A percentile compares a stretch with the other conserved stretches of the same genome.
phyloP scores from a whole-genome alignment of 345 rosid genomes.

The Linum lewisii region DNA sequence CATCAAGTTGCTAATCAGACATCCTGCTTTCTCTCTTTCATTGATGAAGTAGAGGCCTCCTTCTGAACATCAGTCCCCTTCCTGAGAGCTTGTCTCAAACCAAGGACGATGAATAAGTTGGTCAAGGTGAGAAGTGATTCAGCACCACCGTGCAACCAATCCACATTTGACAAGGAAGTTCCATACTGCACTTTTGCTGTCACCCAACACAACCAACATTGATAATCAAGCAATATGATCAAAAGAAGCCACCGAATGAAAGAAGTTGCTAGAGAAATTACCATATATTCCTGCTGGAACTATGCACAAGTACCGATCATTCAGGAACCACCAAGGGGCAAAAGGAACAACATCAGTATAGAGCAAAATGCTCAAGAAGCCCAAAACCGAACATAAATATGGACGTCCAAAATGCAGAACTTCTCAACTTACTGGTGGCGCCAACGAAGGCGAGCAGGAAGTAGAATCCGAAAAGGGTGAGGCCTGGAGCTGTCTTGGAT shows the following conservation, averaged over 20 bases:
- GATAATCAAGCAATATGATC: background rate
- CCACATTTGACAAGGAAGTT: conserved; percentile 83
- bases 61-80: conserved; percentile 24
- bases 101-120: conserved; percentile 76
- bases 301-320: conserved; percentile 22
- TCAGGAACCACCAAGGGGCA: conserved; percentile 13
- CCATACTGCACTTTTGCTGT: conserved; percentile 85
- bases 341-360: conserved; percentile 16
- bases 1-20: conserved; percentile 20
- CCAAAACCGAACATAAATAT: too few relatives aligned
- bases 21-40: conserved; percentile 25
- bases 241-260: background rate
- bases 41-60: conserved; percentile 14
- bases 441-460: conserved; percentile 88
- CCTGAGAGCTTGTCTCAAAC: conserved; percentile 70
- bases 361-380: too few relatives aligned
- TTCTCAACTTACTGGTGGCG: conserved; percentile 65
- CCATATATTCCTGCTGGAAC: conserved; percentile 94
- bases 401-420: too few relatives aligned
- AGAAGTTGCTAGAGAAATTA: conserved; percentile 20
- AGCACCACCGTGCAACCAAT: conserved; percentile 93
- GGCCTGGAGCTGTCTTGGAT: conserved; percentile 75
- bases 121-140: conserved; percentile 84
- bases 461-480: conserved; percentile 86
- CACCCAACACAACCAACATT: conserved; percentile 12